Evolutionary conservation across 164 flowering plant species (phyloP).

Genomic region (Aristolochia californica): DNA sequence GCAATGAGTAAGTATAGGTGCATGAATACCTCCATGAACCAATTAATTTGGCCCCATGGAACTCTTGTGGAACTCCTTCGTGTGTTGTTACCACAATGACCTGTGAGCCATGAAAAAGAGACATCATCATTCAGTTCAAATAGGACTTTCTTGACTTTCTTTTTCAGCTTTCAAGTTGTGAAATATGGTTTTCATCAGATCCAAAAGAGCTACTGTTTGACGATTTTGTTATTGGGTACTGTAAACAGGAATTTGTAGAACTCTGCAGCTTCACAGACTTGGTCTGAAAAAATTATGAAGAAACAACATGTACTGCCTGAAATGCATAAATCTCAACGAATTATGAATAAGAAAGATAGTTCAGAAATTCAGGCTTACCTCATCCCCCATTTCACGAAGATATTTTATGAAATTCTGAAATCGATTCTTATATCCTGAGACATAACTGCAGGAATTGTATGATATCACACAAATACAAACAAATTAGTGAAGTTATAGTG

Average conservation of each 20-base stretch:
- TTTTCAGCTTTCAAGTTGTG: no score
- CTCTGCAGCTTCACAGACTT: no score
- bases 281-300: no score
- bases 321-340: no score
- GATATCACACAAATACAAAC: background rate
- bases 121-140: background rate
- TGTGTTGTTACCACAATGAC: conserved; percentile 98
- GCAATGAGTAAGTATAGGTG: background rate
- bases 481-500: background rate
- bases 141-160: no score
- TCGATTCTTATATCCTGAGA: conserved; percentile 92
- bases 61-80: conserved; percentile 93
- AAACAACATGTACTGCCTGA: no score
- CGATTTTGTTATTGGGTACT: no score
- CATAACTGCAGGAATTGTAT: conserved; percentile 53
- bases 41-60: conserved; percentile 84
- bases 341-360: no score
- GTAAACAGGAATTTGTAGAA: no score
- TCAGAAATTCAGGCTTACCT: conserved; percentile 35
- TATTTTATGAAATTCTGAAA: conserved; percentile 91
- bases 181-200: no score
- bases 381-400: conserved; percentile 98
- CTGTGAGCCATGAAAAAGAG: conserved; percentile 26
- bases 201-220: no score
- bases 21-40: conserved; percentile 71